Evolutionary conservation across 2,329 filamentous ascomycete genomes (phyloP).

Genomic region (Penicillium sp.): DNA sequence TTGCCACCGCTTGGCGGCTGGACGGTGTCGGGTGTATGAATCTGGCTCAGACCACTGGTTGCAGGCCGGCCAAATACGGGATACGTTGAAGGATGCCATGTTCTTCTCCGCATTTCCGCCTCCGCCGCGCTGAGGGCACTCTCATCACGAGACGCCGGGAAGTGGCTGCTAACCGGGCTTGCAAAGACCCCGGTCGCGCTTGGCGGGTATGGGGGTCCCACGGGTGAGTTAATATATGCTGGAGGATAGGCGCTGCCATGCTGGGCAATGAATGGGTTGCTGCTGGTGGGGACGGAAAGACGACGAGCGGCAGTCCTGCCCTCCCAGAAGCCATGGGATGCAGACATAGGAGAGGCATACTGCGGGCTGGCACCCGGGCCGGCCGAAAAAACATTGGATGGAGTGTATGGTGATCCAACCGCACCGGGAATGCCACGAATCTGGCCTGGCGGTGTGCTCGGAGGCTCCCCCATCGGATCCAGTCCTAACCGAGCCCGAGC

Average conservation of each 20-base stretch:
- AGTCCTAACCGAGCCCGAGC: constrained; percentile 59
- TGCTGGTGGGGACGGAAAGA: constrained; percentile 73
- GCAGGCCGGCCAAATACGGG: constrained; percentile 60
- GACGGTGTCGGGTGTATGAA: constrained; percentile 63
- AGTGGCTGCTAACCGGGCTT: constrained; percentile 63
- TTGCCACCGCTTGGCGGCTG: constrained; percentile 50
- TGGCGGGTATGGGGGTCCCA: constrained; percentile 48
- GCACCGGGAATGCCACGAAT: constrained; percentile 63
- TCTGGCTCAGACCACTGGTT: constrained; percentile 69
- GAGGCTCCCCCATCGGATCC: constrained; percentile 60
- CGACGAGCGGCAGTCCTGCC: constrained; percentile 65
- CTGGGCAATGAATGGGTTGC: constrained; percentile 67
- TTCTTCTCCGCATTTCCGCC: constrained; percentile 74
- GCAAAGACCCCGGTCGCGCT: constrained; percentile 59
- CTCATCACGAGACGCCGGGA: constrained; percentile 39
- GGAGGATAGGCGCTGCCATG: constrained; percentile 54
- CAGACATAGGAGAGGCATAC: constrained; percentile 69
- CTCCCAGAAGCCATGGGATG: constrained; percentile 69
- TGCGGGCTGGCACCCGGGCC: constrained; percentile 66
- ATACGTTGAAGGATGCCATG: constrained; percentile 74
- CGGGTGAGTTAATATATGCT: constrained; percentile 53
- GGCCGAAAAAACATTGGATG: constrained; percentile 74
- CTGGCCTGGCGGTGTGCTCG: constrained; percentile 58
- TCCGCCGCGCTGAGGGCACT: constrained; percentile 49
- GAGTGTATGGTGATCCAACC: constrained; percentile 73